Base-by-base conservation (phyloP, 805 yeast genomes). In the Kluyveromyces wickerhamii region DNA sequence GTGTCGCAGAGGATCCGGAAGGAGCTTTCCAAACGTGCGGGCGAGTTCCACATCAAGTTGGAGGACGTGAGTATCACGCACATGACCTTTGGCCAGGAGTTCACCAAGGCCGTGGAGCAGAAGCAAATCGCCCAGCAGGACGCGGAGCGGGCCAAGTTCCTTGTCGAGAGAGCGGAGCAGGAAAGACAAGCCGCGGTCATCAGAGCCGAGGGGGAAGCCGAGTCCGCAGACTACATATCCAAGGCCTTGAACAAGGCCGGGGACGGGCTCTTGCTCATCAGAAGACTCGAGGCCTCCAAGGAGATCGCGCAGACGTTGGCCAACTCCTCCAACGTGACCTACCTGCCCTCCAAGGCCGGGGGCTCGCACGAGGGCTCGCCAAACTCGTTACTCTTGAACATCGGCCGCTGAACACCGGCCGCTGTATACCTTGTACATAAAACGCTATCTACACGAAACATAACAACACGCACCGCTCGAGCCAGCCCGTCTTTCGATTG, bases 81-180 rank as follows among this genome's bases (percentile, higher is more conserved):
- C 63, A 79, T 92, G 85, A 85, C 96, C 1, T 92, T 92, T 60
- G 97, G 98, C 35, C 74, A 72, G 45, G 98, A 92, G 57, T 92
- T 92, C 68, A 92, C 98, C 36, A 88, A 84, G 62, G 97, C 98
- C 21, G 98, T 92, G 40, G 98, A 92, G 66, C 95, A 85, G 66
- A 92, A 92, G 60, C 97, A 92, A 65, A 94, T 92, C 63, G 98
- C 98, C 21, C 98, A 92, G 66, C 98, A 92, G 65, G 98, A 92
- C 57, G 97, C 98, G 16, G 97, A 92, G 67, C 74, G 98, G 48
- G 96, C 97, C 39, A 82, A 81, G 54, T 92, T 76, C 56, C 68
- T 85, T 35, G 96, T 92, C 37, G 96, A 88, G 56, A 82, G 82
- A 57, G 97, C 97, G 7, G 96, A 92, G 62, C 98, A 92, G 66